Percentiles rank a stretch among this genome's conserved stretches.
Evolutionary conservation across 306 rosid genomes (phyloP).

Genomic region (Pyrus communis): DNA sequence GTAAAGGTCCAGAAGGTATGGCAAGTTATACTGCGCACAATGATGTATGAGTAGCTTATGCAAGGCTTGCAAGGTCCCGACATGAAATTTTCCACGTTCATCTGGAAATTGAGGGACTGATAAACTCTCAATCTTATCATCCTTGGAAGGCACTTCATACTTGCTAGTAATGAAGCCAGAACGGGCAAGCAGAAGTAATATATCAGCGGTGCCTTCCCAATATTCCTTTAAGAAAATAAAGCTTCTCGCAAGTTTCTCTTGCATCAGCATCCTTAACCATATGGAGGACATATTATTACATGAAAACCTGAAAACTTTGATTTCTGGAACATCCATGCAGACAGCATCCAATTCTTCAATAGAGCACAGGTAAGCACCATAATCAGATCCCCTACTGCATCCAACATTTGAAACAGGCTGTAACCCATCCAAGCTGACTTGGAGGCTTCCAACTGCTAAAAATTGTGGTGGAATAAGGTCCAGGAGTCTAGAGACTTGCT

Average conservation of each 20-base stretch:
- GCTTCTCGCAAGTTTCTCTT: slow-evolving; percentile 68
- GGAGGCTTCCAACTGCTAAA: slow-evolving; percentile 65
- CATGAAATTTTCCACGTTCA: slow-evolving; percentile 13
- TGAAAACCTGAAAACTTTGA: slow-evolving; percentile 57
- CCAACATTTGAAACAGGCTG: slow-evolving; percentile 46
- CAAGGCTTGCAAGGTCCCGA: slow-evolving; percentile 49
- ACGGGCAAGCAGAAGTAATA: slow-evolving; percentile 64
- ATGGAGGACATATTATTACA: slow-evolving; percentile 46
- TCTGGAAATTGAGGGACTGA: slow-evolving; percentile 23
- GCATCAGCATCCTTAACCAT: slow-evolving; percentile 71
- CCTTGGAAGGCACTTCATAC: slow-evolving; percentile 22
- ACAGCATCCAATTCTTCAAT: slow-evolving; percentile 79
- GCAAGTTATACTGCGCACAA: slow-evolving; percentile 65
- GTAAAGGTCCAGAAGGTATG: slow-evolving; percentile 81
- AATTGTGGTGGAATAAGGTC: slow-evolving; percentile 56
- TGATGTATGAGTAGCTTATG: slow-evolving; percentile 64
- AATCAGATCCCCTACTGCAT: slow-evolving; percentile 43
- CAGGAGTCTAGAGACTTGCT: slow-evolving; percentile 57
- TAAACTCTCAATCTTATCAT: slow-evolving; percentile 41
- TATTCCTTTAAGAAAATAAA: slow-evolving; percentile 76
- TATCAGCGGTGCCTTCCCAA: slow-evolving; percentile 81
- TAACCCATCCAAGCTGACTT: slow-evolving; percentile 68
- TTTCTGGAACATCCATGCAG: slow-evolving; percentile 58
- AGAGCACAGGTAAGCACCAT: slow-evolving; percentile 55
- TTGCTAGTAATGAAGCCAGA: slow-evolving; percentile 59